Conservation (phyloP, 192 early-diverging fungal genomes). For the Polychytrium aggregatum region DNA sequence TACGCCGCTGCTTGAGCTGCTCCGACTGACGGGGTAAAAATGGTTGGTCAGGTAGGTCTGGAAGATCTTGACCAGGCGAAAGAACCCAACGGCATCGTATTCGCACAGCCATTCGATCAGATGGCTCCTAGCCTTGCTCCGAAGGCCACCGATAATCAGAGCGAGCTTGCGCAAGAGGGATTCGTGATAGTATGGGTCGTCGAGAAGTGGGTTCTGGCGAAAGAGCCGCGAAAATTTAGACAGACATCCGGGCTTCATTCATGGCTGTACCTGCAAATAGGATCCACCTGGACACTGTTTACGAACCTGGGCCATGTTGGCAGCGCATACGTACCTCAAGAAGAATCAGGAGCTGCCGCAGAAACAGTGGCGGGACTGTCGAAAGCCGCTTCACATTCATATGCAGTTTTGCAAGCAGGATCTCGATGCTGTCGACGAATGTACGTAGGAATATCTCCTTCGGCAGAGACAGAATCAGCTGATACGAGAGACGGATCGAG, state of each 20-base stretch:
- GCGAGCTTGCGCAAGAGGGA: slow-evolving; percentile 29
- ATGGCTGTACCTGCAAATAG: too few relatives aligned
- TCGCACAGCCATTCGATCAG: slow-evolving; percentile 39
- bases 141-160: slow-evolving; percentile 24
- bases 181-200: slow-evolving; percentile 33
- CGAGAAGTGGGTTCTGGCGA: slow-evolving; percentile 41
- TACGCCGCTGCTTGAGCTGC: slow-evolving; percentile 15
- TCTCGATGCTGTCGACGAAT: slow-evolving; percentile 43
- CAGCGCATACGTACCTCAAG: slow-evolving; percentile 15
- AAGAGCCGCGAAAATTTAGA: not conserved
- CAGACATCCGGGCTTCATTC: too few relatives aligned
- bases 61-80: slow-evolving; percentile 28
- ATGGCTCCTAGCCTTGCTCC: slow-evolving; percentile 14
- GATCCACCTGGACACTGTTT: too few relatives aligned
- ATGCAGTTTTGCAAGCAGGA: slow-evolving; percentile 37
- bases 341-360: slow-evolving; percentile 19
- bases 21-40: slow-evolving; percentile 29
- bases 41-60: slow-evolving; percentile 38
- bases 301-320: not conserved
- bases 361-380: slow-evolving; percentile 7
- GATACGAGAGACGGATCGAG: slow-evolving; percentile 18
- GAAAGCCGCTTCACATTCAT: slow-evolving; percentile 26
- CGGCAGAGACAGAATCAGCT: slow-evolving; percentile 19
- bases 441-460: slow-evolving; percentile 21
- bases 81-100: slow-evolving; percentile 29